Evolutionary conservation across 1,284 basidiomycete genomes (phyloP).

Genomic region (Trametes hirsuta): DNA sequence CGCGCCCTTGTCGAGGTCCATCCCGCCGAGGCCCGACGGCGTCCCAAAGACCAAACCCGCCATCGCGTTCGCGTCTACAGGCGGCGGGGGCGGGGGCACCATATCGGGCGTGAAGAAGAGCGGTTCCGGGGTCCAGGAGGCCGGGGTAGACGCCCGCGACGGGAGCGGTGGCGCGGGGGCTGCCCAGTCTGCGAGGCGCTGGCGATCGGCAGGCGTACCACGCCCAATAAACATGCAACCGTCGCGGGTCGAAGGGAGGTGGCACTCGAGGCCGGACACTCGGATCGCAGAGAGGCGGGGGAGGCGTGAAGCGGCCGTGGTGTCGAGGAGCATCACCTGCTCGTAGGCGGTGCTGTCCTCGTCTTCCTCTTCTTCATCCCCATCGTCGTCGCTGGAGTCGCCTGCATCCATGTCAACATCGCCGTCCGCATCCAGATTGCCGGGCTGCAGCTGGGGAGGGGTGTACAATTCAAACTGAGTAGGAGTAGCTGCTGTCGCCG

Average conservation of each 20-base stretch:
- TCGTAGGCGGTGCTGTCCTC: constrained; percentile 14
- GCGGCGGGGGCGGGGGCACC: background rate
- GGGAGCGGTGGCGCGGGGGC: background rate
- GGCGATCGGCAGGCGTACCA: constrained; percentile 28
- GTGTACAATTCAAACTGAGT: constrained; percentile 21
- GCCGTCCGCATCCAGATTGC: constrained; percentile 9
- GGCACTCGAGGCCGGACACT: constrained; percentile 17
- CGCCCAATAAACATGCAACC: constrained; percentile 28
- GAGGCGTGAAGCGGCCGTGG: background rate
- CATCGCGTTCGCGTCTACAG: background rate
- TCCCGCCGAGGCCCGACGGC: background rate
- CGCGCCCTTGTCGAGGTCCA: background rate
- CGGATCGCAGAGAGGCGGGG: constrained; percentile 21
- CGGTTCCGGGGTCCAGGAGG: constrained; percentile 2
- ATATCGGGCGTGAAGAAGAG: constrained; percentile 8
- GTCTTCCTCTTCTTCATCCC: constrained; percentile 16
- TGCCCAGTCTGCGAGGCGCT: constrained; percentile 26
- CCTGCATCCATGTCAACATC: constrained; percentile 10
- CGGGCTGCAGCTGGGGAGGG: constrained; percentile 8
- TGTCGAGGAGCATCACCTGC: constrained; percentile 4
- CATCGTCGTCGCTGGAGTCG: constrained; percentile 7
- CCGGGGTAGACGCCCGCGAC: background rate
- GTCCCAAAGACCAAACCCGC: background rate
- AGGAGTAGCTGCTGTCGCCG: background rate
- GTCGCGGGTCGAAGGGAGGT: constrained; percentile 11